Conservation (phyloP, 345 rosid genomes). For the Salix purpurea region DNA sequence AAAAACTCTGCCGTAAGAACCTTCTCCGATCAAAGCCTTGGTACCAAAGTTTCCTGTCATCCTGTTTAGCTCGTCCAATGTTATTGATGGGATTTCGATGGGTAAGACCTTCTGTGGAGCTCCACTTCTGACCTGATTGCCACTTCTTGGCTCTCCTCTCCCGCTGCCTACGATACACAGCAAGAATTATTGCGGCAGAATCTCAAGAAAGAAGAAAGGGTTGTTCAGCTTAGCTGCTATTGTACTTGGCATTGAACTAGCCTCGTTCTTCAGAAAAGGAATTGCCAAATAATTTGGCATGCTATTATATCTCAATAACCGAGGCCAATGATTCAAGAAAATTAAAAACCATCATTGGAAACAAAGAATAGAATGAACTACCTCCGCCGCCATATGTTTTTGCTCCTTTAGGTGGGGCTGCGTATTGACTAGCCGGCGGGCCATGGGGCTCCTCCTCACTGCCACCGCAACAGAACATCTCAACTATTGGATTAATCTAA, state of each 20-base stretch:
- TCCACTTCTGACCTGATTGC: constrained; percentile 53
- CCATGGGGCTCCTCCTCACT: constrained; percentile 75
- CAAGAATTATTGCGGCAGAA: not conserved
- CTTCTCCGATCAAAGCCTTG: constrained; percentile 91
- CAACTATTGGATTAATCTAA: not conserved
- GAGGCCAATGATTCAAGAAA: not conserved
- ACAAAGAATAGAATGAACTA: not conserved
- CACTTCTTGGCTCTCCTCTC: constrained; percentile 69
- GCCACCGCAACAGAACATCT: constrained; percentile 90
- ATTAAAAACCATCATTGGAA: not conserved
- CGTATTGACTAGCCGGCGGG: constrained; percentile 50
- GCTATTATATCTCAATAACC: not conserved
- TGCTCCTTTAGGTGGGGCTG: constrained; percentile 79
- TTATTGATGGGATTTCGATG: constrained; percentile 62
- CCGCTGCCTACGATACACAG: constrained; percentile 34
- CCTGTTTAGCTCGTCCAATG: constrained; percentile 65
- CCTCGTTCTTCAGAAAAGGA: not conserved
- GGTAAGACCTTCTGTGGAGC: constrained; percentile 73
- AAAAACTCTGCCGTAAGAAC: constrained; percentile 95
- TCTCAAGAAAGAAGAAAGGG: not conserved
- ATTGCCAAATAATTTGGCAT: not conserved
- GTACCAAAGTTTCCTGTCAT: constrained; percentile 62
- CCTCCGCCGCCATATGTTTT: constrained; percentile 45
- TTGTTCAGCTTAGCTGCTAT: not conserved
- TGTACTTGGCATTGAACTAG: not conserved